These are phyloP conservation scores for Echium plantagineum DNA, from an alignment of 257 asterid species.

Conservation along the genomic window DNA sequence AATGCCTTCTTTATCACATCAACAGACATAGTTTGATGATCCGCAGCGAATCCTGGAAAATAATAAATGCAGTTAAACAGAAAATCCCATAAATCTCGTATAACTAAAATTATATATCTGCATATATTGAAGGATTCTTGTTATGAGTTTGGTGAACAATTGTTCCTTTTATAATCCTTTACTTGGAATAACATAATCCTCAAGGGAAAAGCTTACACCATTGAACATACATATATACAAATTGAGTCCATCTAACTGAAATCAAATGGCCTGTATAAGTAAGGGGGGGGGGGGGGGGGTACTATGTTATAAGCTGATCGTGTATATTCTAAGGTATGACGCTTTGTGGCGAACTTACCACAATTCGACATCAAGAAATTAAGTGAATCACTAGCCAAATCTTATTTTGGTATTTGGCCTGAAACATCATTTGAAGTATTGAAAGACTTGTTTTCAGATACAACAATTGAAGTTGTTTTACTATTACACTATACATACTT, in stretches of 20 bases:
- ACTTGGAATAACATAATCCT: too few relatives aligned
- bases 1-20: slow-evolving; percentile 55
- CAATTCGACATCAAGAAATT: neutral
- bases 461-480: neutral
- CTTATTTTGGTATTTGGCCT: too few relatives aligned
- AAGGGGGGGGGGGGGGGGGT: too few relatives aligned
- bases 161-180: too few relatives aligned
- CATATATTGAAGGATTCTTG: too few relatives aligned
- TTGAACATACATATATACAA: neutral
- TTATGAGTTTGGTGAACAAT: too few relatives aligned
- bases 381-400: neutral
- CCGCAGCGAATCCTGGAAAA: slow-evolving; percentile 42
- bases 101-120: too few relatives aligned
- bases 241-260: neutral
- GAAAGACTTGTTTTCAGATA: neutral
- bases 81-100: neutral
- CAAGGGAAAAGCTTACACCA: too few relatives aligned
- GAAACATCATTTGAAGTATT: neutral
- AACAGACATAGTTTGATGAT: slow-evolving; percentile 44
- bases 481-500: too few relatives aligned
- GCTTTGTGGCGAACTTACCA: neutral
- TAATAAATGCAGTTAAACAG: neutral
- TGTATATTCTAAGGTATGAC: too few relatives aligned
- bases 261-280: too few relatives aligned
- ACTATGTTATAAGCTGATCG: too few relatives aligned